Conservation (phyloP, 371 early-diverging fungal genomes). For the Entomophthora muscae region DNA sequence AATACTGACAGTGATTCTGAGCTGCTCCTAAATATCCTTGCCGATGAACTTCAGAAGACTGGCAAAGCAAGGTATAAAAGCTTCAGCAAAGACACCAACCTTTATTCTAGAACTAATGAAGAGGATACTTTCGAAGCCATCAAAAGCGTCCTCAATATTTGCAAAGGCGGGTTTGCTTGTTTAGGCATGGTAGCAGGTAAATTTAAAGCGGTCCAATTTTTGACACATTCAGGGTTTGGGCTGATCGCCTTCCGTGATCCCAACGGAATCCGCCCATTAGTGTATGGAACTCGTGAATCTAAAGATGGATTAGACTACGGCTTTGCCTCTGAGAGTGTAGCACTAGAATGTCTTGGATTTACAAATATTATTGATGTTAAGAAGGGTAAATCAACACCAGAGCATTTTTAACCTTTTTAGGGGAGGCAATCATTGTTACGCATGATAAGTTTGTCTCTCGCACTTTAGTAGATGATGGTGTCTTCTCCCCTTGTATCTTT, state of each 20-base stretch:
- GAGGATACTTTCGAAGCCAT: constrained; percentile 93
- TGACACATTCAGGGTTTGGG: constrained; percentile 34
- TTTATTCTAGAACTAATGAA: constrained; percentile 58
- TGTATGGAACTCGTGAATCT: constrained; percentile 59
- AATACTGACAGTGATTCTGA: constrained; percentile 98
- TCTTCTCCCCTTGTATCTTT: constrained; percentile 86
- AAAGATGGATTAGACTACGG: constrained; percentile 68
- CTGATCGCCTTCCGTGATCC: constrained; percentile 86
- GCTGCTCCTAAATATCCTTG: constrained; percentile 87
- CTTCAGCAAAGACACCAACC: not conserved
- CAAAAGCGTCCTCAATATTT: constrained; percentile 54
- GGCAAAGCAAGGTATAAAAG: constrained; percentile 64
- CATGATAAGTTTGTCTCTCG: constrained; percentile 31
- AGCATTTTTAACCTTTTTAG: constrained; percentile 7
- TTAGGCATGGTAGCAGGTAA: constrained; percentile 86
- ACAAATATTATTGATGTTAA: constrained; percentile 68
- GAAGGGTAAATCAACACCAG: constrained; percentile 30
- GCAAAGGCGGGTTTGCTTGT: constrained; percentile 84
- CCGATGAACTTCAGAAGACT: constrained; percentile 75
- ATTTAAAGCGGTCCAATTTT: not conserved
- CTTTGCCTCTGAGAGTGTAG: constrained; percentile 92
- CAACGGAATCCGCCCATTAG: constrained; percentile 87
- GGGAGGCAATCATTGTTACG: constrained; percentile 84
- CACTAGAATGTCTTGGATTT: constrained; percentile 75
- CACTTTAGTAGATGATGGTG: constrained; percentile 32